Evolutionary conservation across 352 stramenopile genomes (phyloP), one percentile per base, ranked within the genome.

Genomic region (Globisporangium abappressorium): DNA sequence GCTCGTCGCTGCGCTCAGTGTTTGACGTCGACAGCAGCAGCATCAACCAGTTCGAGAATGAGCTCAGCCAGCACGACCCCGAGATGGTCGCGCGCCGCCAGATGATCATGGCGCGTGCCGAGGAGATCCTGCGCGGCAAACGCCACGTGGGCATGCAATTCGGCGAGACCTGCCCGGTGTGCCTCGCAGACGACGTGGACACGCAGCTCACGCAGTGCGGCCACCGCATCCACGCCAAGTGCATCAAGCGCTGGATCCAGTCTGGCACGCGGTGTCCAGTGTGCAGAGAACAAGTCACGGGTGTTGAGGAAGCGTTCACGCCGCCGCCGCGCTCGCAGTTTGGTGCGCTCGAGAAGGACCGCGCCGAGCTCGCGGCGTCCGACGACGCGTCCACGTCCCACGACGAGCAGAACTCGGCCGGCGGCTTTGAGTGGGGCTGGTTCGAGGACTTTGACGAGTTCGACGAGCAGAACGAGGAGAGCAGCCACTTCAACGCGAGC

Each of bases 371-470:
- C 28, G 73, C 71, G 28, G 76, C 74, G 3, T 85, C 80, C 3
- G 79, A 87, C 53, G 71, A 74, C 5, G 79, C 79, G 5, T 84
- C 74, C 22, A 65, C 76, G 1, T 81, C 80, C 0, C 73, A 76
- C 7, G 76, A 89, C 49, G 76, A 89, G 4, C 72, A 84, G 18
- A 54, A 77, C 33, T 65, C 73, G 9, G 66, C 72, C 41, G 69
- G 68, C 18, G 62, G 73, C 59, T 88, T 82, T 55, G 87, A 87
- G 53, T 94, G 87, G 87, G 85, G 85, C 36, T 93, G 85, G 85
- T 94, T 94, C 56, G 81, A 94, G 70, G 82, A 94, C 71, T 91
- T 93, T 72, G 84, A 86, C 63, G 80, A 94, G 41, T 73, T 77
- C 43, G 76, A 87, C 14, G 76, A 84, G 43, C 68, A 70, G n/a